Evolutionary conservation across 2,329 filamentous ascomycete genomes (phyloP).

Genomic region (Fusarium buharicum): DNA sequence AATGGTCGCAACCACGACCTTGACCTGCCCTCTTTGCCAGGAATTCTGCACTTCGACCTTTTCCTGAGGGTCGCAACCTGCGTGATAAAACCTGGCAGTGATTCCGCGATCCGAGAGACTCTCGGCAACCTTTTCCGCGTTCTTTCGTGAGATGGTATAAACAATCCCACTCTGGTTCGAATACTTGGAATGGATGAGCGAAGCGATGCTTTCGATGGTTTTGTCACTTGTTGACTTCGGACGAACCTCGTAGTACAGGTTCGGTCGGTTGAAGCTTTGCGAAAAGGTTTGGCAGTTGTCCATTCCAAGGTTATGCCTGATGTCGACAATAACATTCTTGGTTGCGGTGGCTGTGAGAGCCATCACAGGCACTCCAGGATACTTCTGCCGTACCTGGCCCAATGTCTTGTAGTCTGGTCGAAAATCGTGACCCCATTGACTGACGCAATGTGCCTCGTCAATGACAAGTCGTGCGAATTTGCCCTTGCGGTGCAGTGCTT

Average conservation of each 20-base stretch:
- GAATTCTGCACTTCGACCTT: constrained; percentile 77
- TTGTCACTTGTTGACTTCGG: constrained; percentile 71
- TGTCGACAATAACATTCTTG: constrained; percentile 88
- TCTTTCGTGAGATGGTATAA: constrained; percentile 88
- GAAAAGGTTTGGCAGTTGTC: constrained; percentile 79
- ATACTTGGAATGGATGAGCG: constrained; percentile 77
- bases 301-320: constrained; percentile 91
- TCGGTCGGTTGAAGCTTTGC: constrained; percentile 97
- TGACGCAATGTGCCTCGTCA: constrained; percentile 99
- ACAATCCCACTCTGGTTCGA: constrained; percentile 83
- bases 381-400: constrained; percentile 76
- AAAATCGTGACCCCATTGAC: constrained; percentile 99
- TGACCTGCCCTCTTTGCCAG: constrained; percentile 83
- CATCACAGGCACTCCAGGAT: constrained; percentile 87
- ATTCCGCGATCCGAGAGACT: constrained; percentile 74
- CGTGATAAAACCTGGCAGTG: constrained; percentile 86
- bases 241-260: constrained; percentile 87
- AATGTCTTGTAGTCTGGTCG: constrained; percentile 93
- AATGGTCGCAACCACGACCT: constrained; percentile 97
- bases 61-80: constrained; percentile 73
- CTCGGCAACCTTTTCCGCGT: constrained; percentile 81
- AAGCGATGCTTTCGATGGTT: constrained; percentile 61
- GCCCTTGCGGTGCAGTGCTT: constrained; percentile 72
- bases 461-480: constrained; percentile 93
- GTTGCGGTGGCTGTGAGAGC: constrained; percentile 96